phyloP scores from a whole-genome alignment of 371 early-diverging fungal genomes.

The Lichtheimia corymbifera region DNA sequence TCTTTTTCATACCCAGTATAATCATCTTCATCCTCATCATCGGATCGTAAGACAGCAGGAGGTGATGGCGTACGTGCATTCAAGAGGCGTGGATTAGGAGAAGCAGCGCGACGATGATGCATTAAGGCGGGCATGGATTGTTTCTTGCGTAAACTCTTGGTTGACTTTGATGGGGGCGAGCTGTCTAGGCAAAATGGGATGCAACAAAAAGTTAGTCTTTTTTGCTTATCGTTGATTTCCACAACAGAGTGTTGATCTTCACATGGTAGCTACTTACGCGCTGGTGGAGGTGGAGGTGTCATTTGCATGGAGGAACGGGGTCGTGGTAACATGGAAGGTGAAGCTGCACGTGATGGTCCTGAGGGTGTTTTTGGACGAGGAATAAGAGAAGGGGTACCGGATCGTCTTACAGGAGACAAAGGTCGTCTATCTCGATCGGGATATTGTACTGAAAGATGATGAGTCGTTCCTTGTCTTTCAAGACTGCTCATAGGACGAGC shows the following conservation, averaged over 20 bases:
- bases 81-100: conserved; percentile 7
- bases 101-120: conserved; percentile 13
- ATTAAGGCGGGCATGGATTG: conserved; percentile 26
- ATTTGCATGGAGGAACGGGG: conserved; percentile 36
- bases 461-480: conserved; percentile 13
- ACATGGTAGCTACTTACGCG: conserved; percentile 2
- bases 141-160: conserved; percentile 21
- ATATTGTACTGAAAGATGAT: conserved; percentile 11
- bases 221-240: background rate
- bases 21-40: conserved; percentile 6
- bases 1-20: conserved; percentile 9
- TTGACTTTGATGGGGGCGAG: conserved; percentile 14
- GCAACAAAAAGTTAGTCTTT: too few relatives aligned
- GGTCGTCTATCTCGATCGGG: conserved; percentile 21
- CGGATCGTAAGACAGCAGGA: conserved; percentile 4
- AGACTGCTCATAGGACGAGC: conserved; percentile 24
- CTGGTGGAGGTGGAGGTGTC: background rate
- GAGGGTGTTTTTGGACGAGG: conserved; percentile 38
- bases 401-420: conserved; percentile 23
- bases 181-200: conserved; percentile 10
- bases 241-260: conserved; percentile 1
- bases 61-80: conserved; percentile 19
- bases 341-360: conserved; percentile 15
- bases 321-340: conserved; percentile 33
- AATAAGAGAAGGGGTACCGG: conserved; percentile 37